Conservation (phyloP, 768 basidiomycete genomes). For the Termitomyces sp. region DNA sequence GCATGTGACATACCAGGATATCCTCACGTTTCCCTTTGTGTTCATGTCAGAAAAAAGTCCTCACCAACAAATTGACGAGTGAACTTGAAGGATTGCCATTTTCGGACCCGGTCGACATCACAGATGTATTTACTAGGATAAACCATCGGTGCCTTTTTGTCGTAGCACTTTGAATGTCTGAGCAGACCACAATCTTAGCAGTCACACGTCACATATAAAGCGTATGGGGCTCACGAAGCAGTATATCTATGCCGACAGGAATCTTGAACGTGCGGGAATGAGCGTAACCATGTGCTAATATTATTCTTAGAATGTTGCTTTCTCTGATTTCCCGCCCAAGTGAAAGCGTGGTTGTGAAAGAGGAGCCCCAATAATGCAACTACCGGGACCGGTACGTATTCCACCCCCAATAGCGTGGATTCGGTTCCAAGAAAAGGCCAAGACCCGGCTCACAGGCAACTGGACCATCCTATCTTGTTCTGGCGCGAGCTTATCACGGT, state of each 20-base stretch:
- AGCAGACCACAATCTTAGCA: not conserved
- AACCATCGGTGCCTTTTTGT: not conserved
- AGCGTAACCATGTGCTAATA: constrained; percentile 4
- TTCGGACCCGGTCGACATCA: not conserved
- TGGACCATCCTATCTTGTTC: constrained; percentile 9
- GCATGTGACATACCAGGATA: not conserved
- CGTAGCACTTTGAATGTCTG: not conserved
- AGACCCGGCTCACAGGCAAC: constrained; percentile 11
- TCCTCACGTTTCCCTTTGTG: not conserved
- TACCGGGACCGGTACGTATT: constrained; percentile 2
- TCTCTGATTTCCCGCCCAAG: not conserved
- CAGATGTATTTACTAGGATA: not conserved
- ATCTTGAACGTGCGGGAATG: not conserved
- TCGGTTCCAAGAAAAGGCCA: constrained; percentile 4
- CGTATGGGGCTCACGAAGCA: not conserved
- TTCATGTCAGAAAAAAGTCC: not conserved
- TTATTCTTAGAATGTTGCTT: not conserved
- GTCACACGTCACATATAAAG: not conserved
- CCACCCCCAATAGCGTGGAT: constrained; percentile 9
- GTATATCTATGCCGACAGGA: not conserved
- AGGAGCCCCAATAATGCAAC: not conserved
- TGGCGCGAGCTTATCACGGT: not conserved
- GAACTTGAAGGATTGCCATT: not conserved
- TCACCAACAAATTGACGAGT: not conserved
- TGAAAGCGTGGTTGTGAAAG: constrained; percentile 4